phyloP scores from a whole-genome alignment of 2,329 filamentous ascomycete genomes.

The Hirsutella minnesotensis region DNA sequence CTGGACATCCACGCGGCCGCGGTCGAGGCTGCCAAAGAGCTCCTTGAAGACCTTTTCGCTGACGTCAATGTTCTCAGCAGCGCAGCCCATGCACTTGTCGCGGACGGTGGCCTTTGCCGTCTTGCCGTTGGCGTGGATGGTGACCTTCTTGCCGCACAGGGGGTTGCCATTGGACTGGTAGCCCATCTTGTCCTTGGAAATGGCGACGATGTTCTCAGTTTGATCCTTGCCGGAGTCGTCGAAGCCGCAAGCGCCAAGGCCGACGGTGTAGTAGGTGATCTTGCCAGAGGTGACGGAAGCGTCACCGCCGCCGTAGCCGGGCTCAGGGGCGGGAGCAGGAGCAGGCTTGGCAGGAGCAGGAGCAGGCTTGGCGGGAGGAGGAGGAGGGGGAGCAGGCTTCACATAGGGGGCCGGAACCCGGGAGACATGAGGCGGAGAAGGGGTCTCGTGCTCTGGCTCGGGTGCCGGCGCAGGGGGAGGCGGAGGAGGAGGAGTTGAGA shows the following conservation, averaged over 20 bases:
- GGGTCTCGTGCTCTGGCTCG: neutral
- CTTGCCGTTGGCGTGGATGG: conserved; percentile 48
- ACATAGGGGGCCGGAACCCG: no score
- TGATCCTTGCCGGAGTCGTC: conserved; percentile 45
- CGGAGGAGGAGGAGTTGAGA: conserved; percentile 6
- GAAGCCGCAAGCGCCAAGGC: conserved; percentile 55
- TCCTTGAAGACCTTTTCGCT: conserved; percentile 42
- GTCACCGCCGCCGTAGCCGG: conserved; percentile 2
- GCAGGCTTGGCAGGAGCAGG: neutral
- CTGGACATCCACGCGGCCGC: conserved; percentile 27
- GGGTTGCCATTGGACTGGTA: conserved; percentile 52
- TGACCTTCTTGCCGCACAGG: conserved; percentile 58
- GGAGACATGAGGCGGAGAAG: conserved; percentile 1
- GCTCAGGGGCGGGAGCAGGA: conserved; percentile 3
- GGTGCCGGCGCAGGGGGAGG: conserved; percentile 5
- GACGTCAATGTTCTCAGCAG: conserved; percentile 43
- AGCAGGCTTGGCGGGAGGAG: conserved; percentile 1
- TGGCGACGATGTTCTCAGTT: conserved; percentile 53
- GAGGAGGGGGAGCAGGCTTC: conserved; percentile 2
- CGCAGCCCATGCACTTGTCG: conserved; percentile 69
- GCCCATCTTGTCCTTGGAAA: conserved; percentile 55
- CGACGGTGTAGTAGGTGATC: conserved; percentile 63
- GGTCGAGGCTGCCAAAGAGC: conserved; percentile 33
- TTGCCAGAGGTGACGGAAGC: conserved; percentile 35
- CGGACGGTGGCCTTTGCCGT: conserved; percentile 45